A percentile compares a stretch with the other conserved stretches of the same genome.
phyloP scores from a whole-genome alignment of 495 filamentous ascomycete species.

The Chaetomidium leptoderma region DNA sequence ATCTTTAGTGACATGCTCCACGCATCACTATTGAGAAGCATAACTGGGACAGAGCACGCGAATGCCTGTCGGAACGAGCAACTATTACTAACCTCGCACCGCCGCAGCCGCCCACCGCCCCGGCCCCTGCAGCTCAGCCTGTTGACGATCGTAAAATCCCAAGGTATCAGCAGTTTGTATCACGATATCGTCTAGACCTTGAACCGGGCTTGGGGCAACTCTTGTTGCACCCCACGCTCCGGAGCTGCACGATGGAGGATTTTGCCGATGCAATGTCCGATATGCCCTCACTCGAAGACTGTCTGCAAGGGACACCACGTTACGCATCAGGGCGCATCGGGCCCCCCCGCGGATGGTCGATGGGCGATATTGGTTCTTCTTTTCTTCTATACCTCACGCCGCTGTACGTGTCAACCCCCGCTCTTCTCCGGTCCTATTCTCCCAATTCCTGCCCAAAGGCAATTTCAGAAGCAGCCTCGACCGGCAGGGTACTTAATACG shows the following conservation, averaged over 20 bases:
- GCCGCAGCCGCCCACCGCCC: background rate
- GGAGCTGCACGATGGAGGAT: background rate
- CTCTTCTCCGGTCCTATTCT: too few species aligned
- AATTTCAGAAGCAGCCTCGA: too few species aligned
- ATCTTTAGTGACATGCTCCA: too few species aligned
- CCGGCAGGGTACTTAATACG: too few species aligned
- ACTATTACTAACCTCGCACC: too few species aligned
- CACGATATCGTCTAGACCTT: background rate
- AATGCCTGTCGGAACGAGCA: background rate
- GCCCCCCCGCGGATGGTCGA: background rate
- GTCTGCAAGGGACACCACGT: background rate
- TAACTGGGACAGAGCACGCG: too few species aligned
- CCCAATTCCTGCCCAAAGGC: too few species aligned
- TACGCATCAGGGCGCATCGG: background rate
- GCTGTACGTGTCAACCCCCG: too few species aligned
- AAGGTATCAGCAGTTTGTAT: background rate
- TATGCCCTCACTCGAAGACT: background rate
- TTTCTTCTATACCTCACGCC: too few species aligned
- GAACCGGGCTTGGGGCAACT: background rate
- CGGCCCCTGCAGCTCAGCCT: background rate
- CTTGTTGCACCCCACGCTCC: background rate
- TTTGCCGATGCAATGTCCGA: background rate
- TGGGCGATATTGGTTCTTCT: background rate
- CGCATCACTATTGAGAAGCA: background rate
- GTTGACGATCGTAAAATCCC: background rate